Base-by-base conservation (phyloP, 345 rosid genomes). In the Hirschfeldia incana region DNA sequence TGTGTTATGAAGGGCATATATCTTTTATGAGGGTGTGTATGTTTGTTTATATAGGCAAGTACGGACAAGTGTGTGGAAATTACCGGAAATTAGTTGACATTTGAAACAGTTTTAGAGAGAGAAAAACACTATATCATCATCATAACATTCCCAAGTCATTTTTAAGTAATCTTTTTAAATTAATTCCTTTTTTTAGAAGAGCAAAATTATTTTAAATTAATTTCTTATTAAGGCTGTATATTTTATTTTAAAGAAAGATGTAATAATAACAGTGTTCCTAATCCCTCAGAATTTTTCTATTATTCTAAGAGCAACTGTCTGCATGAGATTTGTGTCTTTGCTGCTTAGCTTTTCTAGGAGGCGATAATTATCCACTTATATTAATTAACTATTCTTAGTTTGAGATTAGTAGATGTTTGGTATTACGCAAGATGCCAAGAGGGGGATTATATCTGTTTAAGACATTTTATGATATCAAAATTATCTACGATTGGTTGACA, bases 81-180 rank as follows among this genome's bases (percentile, higher is more conserved):
- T 81, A 81, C 83, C 80, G 68, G 80, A 76, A 71, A 66, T 70
- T 76, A 66, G 80, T 81, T 81, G 83, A 81, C 83, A 59, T 81
- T 81, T 71, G 12, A 32, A 60, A 75, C 17, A 21, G 67, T n/a
- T 55, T 59, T 37, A 33, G 73, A 75, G 63, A 73, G 59, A 77
- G 30, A 49, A 70, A 69, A 49, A 74, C 65, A 69, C 39, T 36
- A 29, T 32, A 29, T 42, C 32, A 72, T 69, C 70, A 75, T 70
- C 72, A 67, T 75, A 55, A 75, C 53, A 75, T 75, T 75, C 68
- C 64, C 73, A 59, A 70, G 64, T 58, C 33, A 57, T 1, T 10
- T 13, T 2, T 8, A 26, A 28, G 5, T 39, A 39, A 26, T 46
- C 32, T 12, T 53, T 49, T 13, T 65, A 34, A 32, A 34, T 57